Evolutionary conservation across 148 eudicot genomes (phyloP), one percentile per base, ranked within the genome.

Genomic region (Nepenthes gracilis): DNA sequence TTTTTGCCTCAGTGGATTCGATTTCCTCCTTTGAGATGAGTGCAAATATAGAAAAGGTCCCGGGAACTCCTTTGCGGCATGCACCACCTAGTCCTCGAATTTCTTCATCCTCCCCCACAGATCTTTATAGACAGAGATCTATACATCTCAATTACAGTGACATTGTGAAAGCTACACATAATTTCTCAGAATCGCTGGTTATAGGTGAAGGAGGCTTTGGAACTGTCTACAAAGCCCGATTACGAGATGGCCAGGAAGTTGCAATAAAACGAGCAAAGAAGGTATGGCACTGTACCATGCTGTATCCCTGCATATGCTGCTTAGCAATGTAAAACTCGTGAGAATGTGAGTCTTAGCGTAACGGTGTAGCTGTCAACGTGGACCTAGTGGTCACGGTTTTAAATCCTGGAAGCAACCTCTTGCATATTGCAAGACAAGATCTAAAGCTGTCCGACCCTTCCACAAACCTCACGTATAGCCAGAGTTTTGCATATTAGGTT

Each of bases 171-270:
- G 95, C 87, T 12, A 94, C 99, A 12, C 83, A 81, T 2, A 86
- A 75, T 72, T 94, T 94, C 68, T 89, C 99, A 13, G 51, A 78
- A 58, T 62, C 89, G 47, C 67, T 67, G 49, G 66, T 58, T 75
- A 73, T 94, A 33, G 99, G 99, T 70, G 95, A 84, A 80, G 99
- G 99, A 47, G 99, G 95, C 47, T 94, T 81, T 85, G 99, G 97
- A 58, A 73, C 80, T 33, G 99, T 94, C 36, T 94, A 94, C 72
- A 94, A 85, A 74, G 97, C 85, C 53, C 86, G 68, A 47, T 75
- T 94, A 47, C 84, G 74, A 53, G 74, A 78, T 78, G 97, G 97
- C 51, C 97, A 77, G 51, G 75, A 81, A 60, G 96, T 94, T 66
- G 97, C 99, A 55, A 83, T 94, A 50, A 94, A 94, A 67, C 82